phyloP scores from a whole-genome alignment of 2,329 filamentous ascomycete genomes.

The Penicillium janthinellum region DNA sequence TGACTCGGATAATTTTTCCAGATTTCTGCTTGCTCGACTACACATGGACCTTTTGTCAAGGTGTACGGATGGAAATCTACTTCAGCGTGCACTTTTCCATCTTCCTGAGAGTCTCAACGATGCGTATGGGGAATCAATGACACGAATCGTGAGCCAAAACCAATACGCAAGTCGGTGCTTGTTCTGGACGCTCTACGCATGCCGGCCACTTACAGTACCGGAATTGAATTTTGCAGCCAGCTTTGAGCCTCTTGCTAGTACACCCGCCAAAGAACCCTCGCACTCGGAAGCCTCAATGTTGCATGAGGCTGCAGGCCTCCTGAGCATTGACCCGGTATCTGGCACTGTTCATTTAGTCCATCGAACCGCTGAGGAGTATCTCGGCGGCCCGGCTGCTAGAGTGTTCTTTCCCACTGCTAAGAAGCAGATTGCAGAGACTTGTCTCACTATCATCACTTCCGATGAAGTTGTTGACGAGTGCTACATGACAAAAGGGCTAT shows the following conservation, averaged over 20 bases:
- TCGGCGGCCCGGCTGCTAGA: conserved; percentile 28
- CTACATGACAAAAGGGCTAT: conserved; percentile 22
- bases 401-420: conserved; percentile 35
- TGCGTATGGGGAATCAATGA: conserved; percentile 36
- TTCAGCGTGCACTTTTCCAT: conserved; percentile 28
- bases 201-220: conserved; percentile 26
- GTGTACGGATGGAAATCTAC: conserved; percentile 23
- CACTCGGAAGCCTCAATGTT: conserved; percentile 26
- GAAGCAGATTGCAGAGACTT: conserved; percentile 34
- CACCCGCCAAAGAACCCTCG: background rate
- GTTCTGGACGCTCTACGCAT: conserved; percentile 33
- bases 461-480: conserved; percentile 39
- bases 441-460: conserved; percentile 28
- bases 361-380: conserved; percentile 35
- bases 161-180: conserved; percentile 25
- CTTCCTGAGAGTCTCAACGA: conserved; percentile 32
- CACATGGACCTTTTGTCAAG: conserved; percentile 33
- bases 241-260: background rate
- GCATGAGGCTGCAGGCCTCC: conserved; percentile 24
- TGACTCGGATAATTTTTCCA: conserved; percentile 5
- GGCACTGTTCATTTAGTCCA: conserved; percentile 34
- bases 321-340: conserved; percentile 30
- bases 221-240: conserved; percentile 26
- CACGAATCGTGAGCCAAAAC: conserved; percentile 28
- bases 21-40: conserved; percentile 33